Percentiles rank a stretch among this genome's conserved stretches.
Conservation (phyloP, 805 yeast genomes). For the Starmerella apis region DNA sequence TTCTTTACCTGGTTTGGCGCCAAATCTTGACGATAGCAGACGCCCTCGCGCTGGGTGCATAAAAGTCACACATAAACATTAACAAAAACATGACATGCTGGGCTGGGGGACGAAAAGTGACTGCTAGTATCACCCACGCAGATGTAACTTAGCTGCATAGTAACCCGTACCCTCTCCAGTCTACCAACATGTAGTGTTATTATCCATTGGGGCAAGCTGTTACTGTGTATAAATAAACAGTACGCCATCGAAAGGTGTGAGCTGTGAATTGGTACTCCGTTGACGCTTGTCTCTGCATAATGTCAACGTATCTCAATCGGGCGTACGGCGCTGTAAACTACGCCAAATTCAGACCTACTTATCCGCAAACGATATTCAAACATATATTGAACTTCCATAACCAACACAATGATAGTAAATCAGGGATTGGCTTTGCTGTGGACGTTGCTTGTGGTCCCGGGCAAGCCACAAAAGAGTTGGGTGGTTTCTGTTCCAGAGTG, state of each 20-base stretch:
- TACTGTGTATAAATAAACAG: too few relatives aligned
- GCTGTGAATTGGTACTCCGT: too few relatives aligned
- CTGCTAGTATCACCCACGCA: too few relatives aligned
- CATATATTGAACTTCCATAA: conserved; percentile 32
- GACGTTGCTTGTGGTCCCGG: conserved; percentile 83
- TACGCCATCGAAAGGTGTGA: neutral
- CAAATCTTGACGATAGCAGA: neutral
- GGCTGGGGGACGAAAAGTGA: too few relatives aligned
- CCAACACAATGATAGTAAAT: neutral
- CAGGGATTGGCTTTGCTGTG: conserved; percentile 33
- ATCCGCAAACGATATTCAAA: conserved; percentile 44
- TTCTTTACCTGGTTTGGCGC: neutral
- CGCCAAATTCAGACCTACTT: conserved; percentile 52
- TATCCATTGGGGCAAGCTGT: too few relatives aligned
- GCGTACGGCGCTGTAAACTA: conserved; percentile 47
- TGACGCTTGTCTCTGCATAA: too few relatives aligned
- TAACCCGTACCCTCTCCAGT: neutral
- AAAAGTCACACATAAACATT: neutral
- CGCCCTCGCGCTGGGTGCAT: neutral
- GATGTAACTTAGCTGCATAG: neutral
- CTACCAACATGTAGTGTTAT: neutral
- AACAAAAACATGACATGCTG: neutral
- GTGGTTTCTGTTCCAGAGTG: conserved; percentile 38
- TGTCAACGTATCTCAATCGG: conserved; percentile 54
- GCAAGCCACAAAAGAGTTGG: conserved; percentile 49